These are phyloP conservation scores for Boletus subluridellus DNA, from an alignment of 1,284 basidiomycete genomes.

Conservation along the genomic window DNA sequence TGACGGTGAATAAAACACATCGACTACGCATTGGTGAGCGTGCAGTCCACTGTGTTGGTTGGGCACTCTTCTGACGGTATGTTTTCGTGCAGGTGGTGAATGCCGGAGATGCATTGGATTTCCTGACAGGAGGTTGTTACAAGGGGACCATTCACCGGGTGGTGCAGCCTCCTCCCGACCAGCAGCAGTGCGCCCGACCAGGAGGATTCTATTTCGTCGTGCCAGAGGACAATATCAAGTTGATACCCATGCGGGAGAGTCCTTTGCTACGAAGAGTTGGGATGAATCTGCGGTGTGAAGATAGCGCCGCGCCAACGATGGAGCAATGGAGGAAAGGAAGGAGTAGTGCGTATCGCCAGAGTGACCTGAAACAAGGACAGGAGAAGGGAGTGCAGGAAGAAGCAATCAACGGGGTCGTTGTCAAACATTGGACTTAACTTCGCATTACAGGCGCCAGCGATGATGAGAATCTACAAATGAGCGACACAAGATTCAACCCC, in stretches of 20 bases:
- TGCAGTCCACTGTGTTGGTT: background rate
- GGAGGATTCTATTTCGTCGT: conserved; percentile 46
- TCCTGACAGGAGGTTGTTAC: conserved; percentile 54
- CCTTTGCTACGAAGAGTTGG: conserved; percentile 35
- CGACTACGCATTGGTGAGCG: conserved; percentile 53
- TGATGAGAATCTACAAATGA: no score
- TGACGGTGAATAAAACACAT: conserved; percentile 63
- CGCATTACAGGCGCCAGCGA: no score
- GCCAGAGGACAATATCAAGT: conserved; percentile 31
- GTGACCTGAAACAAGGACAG: conserved; percentile 32
- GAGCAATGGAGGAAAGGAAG: conserved; percentile 41
- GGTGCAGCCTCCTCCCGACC: conserved; percentile 43
- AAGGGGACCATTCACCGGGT: conserved; percentile 47
- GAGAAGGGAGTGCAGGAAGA: conserved; percentile 42
- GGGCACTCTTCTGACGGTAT: background rate
- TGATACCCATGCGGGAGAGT: conserved; percentile 33
- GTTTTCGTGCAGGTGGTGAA: conserved; percentile 43
- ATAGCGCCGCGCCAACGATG: conserved; percentile 38
- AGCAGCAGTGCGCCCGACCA: conserved; percentile 38
- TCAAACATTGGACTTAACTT: conserved; percentile 43
- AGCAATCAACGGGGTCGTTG: conserved; percentile 41
- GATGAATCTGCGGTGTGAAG: conserved; percentile 32
- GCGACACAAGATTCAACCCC: no score
- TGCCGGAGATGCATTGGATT: conserved; percentile 55
- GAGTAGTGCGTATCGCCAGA: conserved; percentile 39